Conservation (phyloP, 176 grass and related monocot genomes). For the Phyllostachys edulis region DNA sequence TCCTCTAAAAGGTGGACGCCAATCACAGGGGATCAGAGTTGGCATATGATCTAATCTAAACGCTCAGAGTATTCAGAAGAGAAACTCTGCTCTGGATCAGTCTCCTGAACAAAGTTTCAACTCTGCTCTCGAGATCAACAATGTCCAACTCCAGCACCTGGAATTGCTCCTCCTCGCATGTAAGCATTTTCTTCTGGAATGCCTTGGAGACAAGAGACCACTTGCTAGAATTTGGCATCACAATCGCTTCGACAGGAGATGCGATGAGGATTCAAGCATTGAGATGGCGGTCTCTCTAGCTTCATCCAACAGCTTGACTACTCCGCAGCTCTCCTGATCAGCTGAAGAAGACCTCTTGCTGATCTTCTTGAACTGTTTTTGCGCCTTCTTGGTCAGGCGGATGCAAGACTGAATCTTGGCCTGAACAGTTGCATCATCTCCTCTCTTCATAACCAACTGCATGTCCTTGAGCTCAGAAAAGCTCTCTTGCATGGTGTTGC, state of each 20-base stretch:
- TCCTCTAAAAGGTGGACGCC: neutral
- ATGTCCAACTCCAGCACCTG: slow-evolving; percentile 42
- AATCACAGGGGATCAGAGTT: slow-evolving; percentile 24
- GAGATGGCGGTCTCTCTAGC: slow-evolving; percentile 35
- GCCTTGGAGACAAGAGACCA: slow-evolving; percentile 53
- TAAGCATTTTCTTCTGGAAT: slow-evolving; percentile 45
- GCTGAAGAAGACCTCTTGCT: slow-evolving; percentile 21
- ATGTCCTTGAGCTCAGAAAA: slow-evolving; percentile 34
- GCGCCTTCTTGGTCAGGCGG: slow-evolving; percentile 32
- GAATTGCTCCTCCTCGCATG: slow-evolving; percentile 39
- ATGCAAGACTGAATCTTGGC: slow-evolving; percentile 21
- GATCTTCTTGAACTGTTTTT: slow-evolving; percentile 47
- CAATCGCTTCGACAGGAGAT: slow-evolving; percentile 33
- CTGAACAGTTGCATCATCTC: neutral
- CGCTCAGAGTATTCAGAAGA: slow-evolving; percentile 52
- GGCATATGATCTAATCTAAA: slow-evolving; percentile 30
- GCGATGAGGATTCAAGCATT: slow-evolving; percentile 23
- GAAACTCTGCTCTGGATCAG: slow-evolving; percentile 58
- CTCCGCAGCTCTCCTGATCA: slow-evolving; percentile 27
- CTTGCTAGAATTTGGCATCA: slow-evolving; percentile 20
- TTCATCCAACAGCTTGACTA: slow-evolving; percentile 41
- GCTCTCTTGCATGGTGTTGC: slow-evolving; percentile 6
- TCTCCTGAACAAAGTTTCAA: slow-evolving; percentile 46
- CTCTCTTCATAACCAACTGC: slow-evolving; percentile 20
- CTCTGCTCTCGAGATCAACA: slow-evolving; percentile 36